Percentiles rank a stretch among this genome's conserved stretches.
Evolutionary conservation across 2,329 filamentous ascomycete species (phyloP).

Genomic region (Aspergillus sojae): DNA sequence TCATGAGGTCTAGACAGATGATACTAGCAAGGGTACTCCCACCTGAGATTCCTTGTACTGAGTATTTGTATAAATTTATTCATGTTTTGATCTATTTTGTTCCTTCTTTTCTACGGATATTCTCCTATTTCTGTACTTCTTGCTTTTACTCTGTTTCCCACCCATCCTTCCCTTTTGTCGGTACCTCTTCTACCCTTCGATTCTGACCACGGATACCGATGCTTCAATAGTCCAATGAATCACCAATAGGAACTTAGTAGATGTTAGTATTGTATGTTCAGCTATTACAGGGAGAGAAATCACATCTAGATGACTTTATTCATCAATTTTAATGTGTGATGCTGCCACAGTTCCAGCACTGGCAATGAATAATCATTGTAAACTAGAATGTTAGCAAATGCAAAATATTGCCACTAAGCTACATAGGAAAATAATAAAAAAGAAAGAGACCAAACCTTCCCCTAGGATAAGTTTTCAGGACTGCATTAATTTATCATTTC

Average conservation of each 20-base stretch:
- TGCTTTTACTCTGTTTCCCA: not conserved
- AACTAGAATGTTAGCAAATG: not conserved
- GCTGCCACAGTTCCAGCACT: not conserved
- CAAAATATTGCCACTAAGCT: not conserved
- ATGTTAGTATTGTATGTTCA: not conserved
- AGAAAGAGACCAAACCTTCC: not conserved
- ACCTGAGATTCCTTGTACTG: constrained; percentile 6
- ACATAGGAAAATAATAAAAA: not conserved
- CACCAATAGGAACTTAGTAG: not conserved
- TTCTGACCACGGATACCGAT: not conserved
- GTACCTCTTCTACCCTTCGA: not conserved
- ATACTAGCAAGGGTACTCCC: constrained; percentile 4
- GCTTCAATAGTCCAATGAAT: not conserved
- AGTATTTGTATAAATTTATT: constrained; percentile 5
- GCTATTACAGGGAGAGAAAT: not conserved
- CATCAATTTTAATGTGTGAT: not conserved
- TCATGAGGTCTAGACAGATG: constrained; percentile 17
- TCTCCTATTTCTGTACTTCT: constrained; percentile 1
- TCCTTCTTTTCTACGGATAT: not conserved
- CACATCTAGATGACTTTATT: not conserved
- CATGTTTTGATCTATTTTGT: constrained; percentile 1
- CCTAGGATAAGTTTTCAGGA: not conserved
- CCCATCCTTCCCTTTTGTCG: not conserved
- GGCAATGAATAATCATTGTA: not conserved
- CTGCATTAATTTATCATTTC: not conserved